Evolutionary conservation across 805 yeast species (phyloP), one percentile per base, ranked within the genome.

Genomic region (Sugiyamaella boreocaroliniensis): DNA sequence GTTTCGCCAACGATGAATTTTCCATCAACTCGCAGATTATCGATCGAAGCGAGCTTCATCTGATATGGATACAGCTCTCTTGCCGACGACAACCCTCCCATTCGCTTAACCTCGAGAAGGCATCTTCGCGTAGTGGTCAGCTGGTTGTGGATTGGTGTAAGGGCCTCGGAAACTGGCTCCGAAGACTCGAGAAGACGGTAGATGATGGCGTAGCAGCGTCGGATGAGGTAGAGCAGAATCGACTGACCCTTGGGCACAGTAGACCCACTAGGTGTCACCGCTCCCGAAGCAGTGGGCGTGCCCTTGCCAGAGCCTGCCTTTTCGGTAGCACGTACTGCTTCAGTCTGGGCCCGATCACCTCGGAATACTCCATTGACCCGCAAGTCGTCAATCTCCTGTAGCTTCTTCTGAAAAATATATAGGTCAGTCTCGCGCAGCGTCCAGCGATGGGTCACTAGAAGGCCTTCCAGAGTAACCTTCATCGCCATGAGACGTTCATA

Each of bases 11-110:
- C 85, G 64, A 86, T 81, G 63, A 93, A 93, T 72, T 88, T 92
- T 7, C 99, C 99, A 66, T 93, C 98, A 12, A 72, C 76, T 64
- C 97, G 80, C 64, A 85, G 66, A 63, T 89, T 86, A 67, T 93
- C 99, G 55, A 93, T 76, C 14, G 93, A 83, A 1, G 95, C 93
- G 52, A 93, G 76, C 70, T 93, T 93, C 82, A 93, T 81, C 70
- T 93, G 98, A 67, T 88, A 93, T 6, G 99, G 99, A 64, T 90
- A 93, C 51, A 93, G 74, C 65, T 93, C 99, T 58, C 98, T 79
- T 56, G 86, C 79, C 52, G 86, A 84, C 51, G 86, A 83, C 47
- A 93, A 78, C 3, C 98, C 98, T 46, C 97, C 97, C 78, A 89
- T 83, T 65, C 96, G 77, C 70, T 88, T 88, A 55, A 93, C 84